Evolutionary conservation across 2,329 filamentous ascomycete species (phyloP).

Genomic region (Penicillium hordei): DNA sequence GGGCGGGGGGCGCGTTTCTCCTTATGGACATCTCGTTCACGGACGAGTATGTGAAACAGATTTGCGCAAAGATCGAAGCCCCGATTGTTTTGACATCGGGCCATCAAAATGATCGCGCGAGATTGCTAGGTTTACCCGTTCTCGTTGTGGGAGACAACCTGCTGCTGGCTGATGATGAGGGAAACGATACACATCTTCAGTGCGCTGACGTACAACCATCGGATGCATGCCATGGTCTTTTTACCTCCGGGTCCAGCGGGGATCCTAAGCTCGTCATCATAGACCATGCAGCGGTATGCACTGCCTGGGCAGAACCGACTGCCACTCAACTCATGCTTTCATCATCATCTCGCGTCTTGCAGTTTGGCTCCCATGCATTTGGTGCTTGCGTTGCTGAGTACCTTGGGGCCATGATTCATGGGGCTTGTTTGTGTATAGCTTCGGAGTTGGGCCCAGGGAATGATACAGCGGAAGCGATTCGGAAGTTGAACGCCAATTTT

Average conservation of each 20-base stretch:
- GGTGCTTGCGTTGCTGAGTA: not conserved
- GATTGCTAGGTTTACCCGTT: not conserved
- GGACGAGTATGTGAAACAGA: not conserved
- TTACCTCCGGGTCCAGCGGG: not conserved
- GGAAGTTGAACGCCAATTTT: not conserved
- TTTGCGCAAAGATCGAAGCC: not conserved
- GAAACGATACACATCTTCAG: not conserved
- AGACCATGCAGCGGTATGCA: not conserved
- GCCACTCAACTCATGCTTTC: not conserved
- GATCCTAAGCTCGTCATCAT: not conserved
- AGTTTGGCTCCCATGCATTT: not conserved
- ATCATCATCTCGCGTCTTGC: not conserved
- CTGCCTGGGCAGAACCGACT: not conserved
- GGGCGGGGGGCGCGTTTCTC: not conserved
- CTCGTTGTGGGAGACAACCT: not conserved
- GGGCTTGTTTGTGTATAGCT: not conserved
- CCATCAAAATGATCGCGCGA: not conserved
- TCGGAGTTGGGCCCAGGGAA: not conserved
- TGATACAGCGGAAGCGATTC: not conserved
- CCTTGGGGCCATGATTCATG: not conserved
- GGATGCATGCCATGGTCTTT: not conserved
- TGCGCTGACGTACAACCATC: not conserved
- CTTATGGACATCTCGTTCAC: not conserved
- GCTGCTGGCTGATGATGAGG: not conserved
- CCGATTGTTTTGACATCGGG: not conserved